These are phyloP conservation scores for Lichenothelia convexa DNA, from an alignment of 495 filamentous ascomycete genomes.

Conservation along the genomic window DNA sequence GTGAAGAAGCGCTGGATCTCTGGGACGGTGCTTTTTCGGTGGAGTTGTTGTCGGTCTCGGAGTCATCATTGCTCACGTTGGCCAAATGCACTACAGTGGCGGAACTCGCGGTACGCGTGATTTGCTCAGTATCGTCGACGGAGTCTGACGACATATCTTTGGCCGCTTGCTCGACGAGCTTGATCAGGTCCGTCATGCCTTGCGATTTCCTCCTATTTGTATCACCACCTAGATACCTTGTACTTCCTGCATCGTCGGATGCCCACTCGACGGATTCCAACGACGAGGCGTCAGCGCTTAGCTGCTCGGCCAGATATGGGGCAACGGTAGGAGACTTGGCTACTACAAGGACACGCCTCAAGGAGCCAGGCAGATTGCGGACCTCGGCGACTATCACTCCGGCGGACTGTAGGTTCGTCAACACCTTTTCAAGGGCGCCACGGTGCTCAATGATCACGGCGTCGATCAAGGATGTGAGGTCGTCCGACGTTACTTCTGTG, in stretches of 20 bases:
- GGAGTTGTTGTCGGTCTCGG: too few relatives aligned
- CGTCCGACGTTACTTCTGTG: too few relatives aligned
- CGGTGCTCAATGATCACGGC: conserved; percentile 13
- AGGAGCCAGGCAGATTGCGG: conserved; percentile 11
- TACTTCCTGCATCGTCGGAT: neutral
- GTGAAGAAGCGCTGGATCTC: too few relatives aligned
- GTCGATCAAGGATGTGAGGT: conserved; percentile 12
- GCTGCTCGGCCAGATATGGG: neutral
- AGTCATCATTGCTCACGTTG: too few relatives aligned
- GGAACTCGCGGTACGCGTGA: too few relatives aligned
- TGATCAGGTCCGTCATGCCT: neutral
- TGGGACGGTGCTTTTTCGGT: too few relatives aligned
- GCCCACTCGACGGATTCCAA: neutral
- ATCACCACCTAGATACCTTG: neutral
- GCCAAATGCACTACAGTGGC: too few relatives aligned
- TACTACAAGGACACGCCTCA: conserved; percentile 3
- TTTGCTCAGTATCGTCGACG: too few relatives aligned
- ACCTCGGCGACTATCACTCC: conserved; percentile 7
- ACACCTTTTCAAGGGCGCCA: conserved; percentile 10
- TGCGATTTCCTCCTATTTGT: neutral
- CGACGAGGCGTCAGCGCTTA: neutral
- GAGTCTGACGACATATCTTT: too few relatives aligned
- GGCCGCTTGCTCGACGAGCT: neutral
- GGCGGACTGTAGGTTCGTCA: conserved; percentile 11
- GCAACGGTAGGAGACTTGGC: too few relatives aligned